A percentile compares a stretch with the other conserved stretches of the same genome.
Evolutionary conservation across 805 yeast species (phyloP).

Genomic region (Pichia heedii): DNA sequence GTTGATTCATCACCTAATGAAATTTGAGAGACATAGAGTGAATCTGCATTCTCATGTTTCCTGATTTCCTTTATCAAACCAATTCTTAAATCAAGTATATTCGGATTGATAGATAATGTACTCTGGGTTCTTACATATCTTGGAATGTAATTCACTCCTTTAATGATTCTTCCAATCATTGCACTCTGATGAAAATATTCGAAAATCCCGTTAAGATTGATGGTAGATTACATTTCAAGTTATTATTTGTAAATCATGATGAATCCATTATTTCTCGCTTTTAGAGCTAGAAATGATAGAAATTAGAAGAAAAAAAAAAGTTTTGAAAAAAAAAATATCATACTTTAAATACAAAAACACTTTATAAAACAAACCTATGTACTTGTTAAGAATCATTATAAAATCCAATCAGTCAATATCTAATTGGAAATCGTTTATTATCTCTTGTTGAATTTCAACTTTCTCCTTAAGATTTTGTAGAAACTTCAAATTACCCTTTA

Average conservation of each 20-base stretch:
- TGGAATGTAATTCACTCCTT: not conserved
- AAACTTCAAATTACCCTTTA: constrained; percentile 46
- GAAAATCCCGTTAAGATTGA: too few relatives aligned
- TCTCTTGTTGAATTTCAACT: constrained; percentile 16
- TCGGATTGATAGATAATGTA: constrained; percentile 13
- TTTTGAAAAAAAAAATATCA: too few relatives aligned
- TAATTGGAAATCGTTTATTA: constrained; percentile 10
- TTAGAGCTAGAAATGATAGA: too few relatives aligned
- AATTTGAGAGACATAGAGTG: constrained; percentile 47
- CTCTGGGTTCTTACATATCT: constrained; percentile 2
- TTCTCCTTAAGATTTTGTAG: constrained; percentile 35
- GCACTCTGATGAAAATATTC: not conserved
- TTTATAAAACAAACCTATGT: too few relatives aligned
- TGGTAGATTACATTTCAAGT: too few relatives aligned
- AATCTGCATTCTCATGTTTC: constrained; percentile 50
- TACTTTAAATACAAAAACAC: too few relatives aligned
- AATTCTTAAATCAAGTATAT: constrained; percentile 27
- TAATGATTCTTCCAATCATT: not conserved
- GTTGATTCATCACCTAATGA: constrained; percentile 17
- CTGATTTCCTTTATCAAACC: constrained; percentile 40
- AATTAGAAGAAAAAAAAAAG: too few relatives aligned
- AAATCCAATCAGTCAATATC: constrained; percentile 6
- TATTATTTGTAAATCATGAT: too few relatives aligned
- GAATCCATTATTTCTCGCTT: too few relatives aligned
- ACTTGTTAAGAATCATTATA: too few relatives aligned